Base-by-base conservation (phyloP, 768 basidiomycete species). In the Auricularia sp. region DNA sequence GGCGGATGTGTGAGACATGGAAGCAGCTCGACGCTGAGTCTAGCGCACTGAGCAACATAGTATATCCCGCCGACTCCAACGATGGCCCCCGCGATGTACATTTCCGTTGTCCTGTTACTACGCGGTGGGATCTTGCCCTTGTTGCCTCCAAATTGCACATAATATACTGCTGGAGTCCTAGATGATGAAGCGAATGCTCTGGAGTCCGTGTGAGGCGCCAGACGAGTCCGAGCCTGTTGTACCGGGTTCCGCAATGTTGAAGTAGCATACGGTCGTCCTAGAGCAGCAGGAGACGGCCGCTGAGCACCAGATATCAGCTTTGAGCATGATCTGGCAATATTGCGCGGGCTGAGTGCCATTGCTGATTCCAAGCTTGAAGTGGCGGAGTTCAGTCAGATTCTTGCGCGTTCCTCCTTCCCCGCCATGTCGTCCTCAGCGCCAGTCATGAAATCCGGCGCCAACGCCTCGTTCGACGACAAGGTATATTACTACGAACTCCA, bases 381-480 rank as follows among this genome's bases (percentile, higher is more conserved):
- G 39, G 39, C 39, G 39, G 39, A 42, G 39, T 42, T 42, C 39
- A 42, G 12, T 42, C 39, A 14, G 39, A 42, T 42, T 42, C 39
- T 42, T 42, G 39, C 39, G 39, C 39, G 39, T 42, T 42, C 47
- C 18, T 51, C 10, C 47, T 16, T 51, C 10, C 14, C 18, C 5
- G 63, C 75, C 61, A 69, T 73, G 69, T 71, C 60, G n/a, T 23
- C 61, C n/a, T 23, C 61, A 18, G 35, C 44, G 35, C 35, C 66
- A 34, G 77, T 61, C 72, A 73, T 61, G 74, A 76, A 64, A 10
- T 79, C 81, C 47, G 87, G 87, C 61, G 76, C 87, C 35, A 90
- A 88, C 82, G 82, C 86, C 43, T 80, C 88, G 2, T 93, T 93
- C 76, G 91, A 93, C 75, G 91, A 93, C 79, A 93, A 89, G 83